Evolutionary conservation across 805 yeast species (phyloP), one percentile per base, ranked within the genome.

Genomic region (Tetrapisispora nanseiensis): DNA sequence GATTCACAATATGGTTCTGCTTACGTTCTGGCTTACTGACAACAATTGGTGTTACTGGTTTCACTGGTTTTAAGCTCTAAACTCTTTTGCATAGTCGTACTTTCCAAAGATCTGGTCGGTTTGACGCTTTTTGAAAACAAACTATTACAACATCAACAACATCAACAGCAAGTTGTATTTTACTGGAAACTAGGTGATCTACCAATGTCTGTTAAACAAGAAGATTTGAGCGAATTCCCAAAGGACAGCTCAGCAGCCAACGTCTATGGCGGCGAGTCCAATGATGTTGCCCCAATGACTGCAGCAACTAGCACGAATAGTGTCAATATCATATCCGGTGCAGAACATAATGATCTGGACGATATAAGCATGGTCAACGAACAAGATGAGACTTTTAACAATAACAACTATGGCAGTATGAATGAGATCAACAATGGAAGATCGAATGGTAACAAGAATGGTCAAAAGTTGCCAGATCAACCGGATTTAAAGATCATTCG

Each of bases 401-500:
- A 21, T 34, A 18, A 7, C 12, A 20, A 33, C 18, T 21, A 33
- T 30, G 9, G 5, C 23, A 20, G 32, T 29, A n/a, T 29, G 13
- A n/a, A 11, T 29, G 32, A 29, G n/a, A 29, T 29, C 15, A n/a
- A n/a, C n/a, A 29, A 29, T 29, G 32, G 15, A 29, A 29, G 15
- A n/a, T 9, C 13, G 6, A 13, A 8, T 32, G 28, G 26, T 20
- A 18, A 16, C 10, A 32, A 21, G 24, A 16, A 5, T 27, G 38
- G 39, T 2, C 66, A 60, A 43, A 48, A 49, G 6, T 33, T 62
- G 30, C 67, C 67, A 13, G 54, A 62, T 33, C 67, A 61, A 41
- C 66, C 69, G 19, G 70, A 67, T 38, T 53, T 69, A 47, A 81
- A 82, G 54, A 70, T 86, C 47, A 76, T 86, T 55, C 80, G 82